Evolutionary conservation across 148 eudicot genomes (phyloP), one percentile per base, ranked within the genome.

Genomic region (Camellia lanceoleosa): DNA sequence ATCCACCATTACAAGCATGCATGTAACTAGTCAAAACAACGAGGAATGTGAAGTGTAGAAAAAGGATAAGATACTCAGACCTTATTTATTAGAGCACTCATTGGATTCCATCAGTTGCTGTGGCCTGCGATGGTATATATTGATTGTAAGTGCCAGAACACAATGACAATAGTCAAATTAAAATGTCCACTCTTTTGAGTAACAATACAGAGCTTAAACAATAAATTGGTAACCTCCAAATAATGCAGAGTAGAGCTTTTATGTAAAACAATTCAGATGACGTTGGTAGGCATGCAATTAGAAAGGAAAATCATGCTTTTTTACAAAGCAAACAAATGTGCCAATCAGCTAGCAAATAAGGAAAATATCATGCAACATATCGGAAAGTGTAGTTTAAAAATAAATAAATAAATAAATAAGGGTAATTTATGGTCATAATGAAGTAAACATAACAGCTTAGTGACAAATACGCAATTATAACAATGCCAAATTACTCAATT

Each of bases 101-200:
- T 79, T 82, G 68, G 78, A 85, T 78, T 90, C 89, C 84, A 79
- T 82, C 79, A 88, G 80, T 56, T 85, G 88, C 74, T 86, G 83
- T 49, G 85, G 83, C 88, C 90, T 90, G 89, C 82, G 85, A 41
- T 43, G 68, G 64, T 66, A 79, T 49, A 58, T 41, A 68, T 38
- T 2, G 54, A 55, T 67, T 41, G 9, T 68, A 30, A 58, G 54
- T 38, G 49, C 30, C 44, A 7, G 49, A 14, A 11, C 20, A 56
- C 20, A 80, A 73, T 18, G 72, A 52, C n/a, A 38, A 30, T 44
- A 19, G 52, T 38, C 41, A 23, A 42, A 63, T 72, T 16, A 38
- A 3, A 3, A 75, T 44, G 51, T 61, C 46, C 14, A 9, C 10
- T 42, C 9, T 49, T 3, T 47, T 12, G 42, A 59, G 56, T 20